Conservation (phyloP, 192 early-diverging fungal genomes). For the Cetraspora pellucida region DNA sequence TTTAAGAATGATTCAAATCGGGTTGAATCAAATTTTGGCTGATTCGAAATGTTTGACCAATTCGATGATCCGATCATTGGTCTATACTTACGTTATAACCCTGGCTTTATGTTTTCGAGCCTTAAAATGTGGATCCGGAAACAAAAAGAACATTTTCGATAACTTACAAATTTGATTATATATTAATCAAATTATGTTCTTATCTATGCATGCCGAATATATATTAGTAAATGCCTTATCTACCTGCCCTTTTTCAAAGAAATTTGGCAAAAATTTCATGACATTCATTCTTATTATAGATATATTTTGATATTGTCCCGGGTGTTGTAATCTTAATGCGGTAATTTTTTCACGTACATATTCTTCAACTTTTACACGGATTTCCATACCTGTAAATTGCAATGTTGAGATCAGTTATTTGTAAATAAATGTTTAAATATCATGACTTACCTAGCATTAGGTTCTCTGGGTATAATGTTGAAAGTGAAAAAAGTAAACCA, state of each 20-base stretch:
- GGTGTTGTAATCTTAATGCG: slow-evolving; percentile 73
- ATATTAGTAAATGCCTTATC: too few species aligned
- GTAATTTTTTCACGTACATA: slow-evolving; percentile 90
- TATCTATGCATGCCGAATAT: too few species aligned
- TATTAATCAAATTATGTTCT: background rate
- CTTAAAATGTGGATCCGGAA: slow-evolving; percentile 99
- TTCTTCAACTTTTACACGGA: slow-evolving; percentile 91
- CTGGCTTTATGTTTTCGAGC: slow-evolving; percentile 97
- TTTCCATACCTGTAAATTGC: slow-evolving; percentile 85
- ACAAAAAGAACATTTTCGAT: slow-evolving; percentile 96
- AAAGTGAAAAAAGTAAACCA: slow-evolving; percentile 83
- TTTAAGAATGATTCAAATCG: background rate
- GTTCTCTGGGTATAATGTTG: slow-evolving; percentile 88
- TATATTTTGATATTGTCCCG: slow-evolving; percentile 91
- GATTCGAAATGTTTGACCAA: background rate
- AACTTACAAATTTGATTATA: slow-evolving; percentile 52
- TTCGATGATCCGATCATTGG: background rate
- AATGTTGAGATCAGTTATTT: background rate
- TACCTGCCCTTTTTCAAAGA: slow-evolving; percentile 93
- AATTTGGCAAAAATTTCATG: slow-evolving; percentile 98
- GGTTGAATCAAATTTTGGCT: background rate
- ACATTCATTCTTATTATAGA: slow-evolving; percentile 98
- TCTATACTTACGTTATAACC: slow-evolving; percentile 74
- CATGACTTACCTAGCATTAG: slow-evolving; percentile 76
- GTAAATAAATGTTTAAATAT: background rate